Percentiles rank a stretch among this genome's conserved stretches.
Evolutionary conservation across 805 yeast species (phyloP).

Genomic region (Candida stauntonica): DNA sequence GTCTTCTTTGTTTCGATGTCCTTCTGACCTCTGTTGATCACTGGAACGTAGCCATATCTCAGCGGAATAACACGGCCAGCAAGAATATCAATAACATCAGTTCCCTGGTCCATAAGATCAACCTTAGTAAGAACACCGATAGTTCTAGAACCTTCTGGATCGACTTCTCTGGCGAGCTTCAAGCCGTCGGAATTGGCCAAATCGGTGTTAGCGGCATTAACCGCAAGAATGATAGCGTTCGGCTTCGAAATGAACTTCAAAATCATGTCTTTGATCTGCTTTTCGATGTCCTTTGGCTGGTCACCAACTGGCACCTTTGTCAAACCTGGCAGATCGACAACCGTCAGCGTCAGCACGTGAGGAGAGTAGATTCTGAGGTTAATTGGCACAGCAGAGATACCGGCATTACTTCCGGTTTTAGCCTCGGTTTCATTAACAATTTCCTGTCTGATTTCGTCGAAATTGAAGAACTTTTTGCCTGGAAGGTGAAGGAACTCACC

Average conservation of each 20-base stretch:
- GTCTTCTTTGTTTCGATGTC: conserved; percentile 89
- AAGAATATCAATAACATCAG: conserved; percentile 92
- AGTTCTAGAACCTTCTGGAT: conserved; percentile 93
- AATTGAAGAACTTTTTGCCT: conserved; percentile 79
- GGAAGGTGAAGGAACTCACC: conserved; percentile 96
- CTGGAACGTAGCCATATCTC: conserved; percentile 95
- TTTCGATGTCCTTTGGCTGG: conserved; percentile 96
- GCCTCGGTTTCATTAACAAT: conserved; percentile 89
- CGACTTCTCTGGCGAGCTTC: conserved; percentile 95
- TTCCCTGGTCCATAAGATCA: conserved; percentile 97
- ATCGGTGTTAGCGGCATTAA: conserved; percentile 95
- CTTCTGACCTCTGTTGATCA: conserved; percentile 93
- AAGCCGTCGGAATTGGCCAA: conserved; percentile 95
- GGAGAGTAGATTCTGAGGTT: conserved; percentile 92
- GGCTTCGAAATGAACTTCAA: conserved; percentile 93
- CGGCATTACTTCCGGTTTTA: conserved; percentile 76
- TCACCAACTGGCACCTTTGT: conserved; percentile 99
- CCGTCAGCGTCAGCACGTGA: conserved; percentile 85
- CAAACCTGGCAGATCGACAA: conserved; percentile 95
- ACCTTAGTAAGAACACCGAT: conserved; percentile 95
- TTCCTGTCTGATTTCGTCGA: conserved; percentile 84
- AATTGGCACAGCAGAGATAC: conserved; percentile 89
- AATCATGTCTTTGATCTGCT: conserved; percentile 88
- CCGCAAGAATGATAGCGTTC: conserved; percentile 90
- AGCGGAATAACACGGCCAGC: conserved; percentile 95